Percentiles rank a stretch among this genome's conserved stretches.
These are phyloP conservation scores for Pseudisothecium myosuroides DNA, from an alignment of 225 moss, liverwort and hornwort genomes.

Conservation along the genomic window DNA sequence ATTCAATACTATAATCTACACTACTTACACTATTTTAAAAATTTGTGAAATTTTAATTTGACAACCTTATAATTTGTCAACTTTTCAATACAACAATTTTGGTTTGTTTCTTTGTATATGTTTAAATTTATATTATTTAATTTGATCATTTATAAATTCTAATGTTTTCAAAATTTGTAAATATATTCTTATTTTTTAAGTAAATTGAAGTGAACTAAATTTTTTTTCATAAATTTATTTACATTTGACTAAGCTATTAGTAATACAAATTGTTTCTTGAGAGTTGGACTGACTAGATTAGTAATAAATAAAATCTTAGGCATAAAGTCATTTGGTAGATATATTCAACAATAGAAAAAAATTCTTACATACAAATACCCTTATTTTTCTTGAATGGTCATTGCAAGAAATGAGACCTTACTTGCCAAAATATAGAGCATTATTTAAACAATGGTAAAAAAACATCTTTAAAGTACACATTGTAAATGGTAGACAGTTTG, in stretches of 20 bases:
- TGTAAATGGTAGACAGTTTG: no score
- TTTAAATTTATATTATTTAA: background rate
- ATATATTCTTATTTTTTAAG: background rate
- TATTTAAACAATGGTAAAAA: background rate
- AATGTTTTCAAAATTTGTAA: background rate
- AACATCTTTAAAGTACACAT: no score
- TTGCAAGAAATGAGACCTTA: background rate
- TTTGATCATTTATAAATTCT: background rate
- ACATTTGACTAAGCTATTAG: background rate
- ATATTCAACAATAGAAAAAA: background rate
- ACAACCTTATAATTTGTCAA: no score
- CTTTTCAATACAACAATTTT: background rate
- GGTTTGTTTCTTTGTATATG: background rate
- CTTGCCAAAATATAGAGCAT: background rate
- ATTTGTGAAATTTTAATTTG: background rate
- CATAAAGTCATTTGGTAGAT: background rate
- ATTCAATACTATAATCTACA: no score
- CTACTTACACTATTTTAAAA: background rate
- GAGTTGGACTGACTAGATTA: background rate
- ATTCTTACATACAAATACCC: no score
- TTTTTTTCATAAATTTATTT: background rate
- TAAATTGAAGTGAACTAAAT: background rate
- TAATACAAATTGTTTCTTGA: background rate
- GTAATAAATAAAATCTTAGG: background rate
- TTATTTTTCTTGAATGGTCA: background rate